Evolutionary conservation across 352 stramenopile genomes (phyloP).

Genomic region (Pythium dissimile): DNA sequence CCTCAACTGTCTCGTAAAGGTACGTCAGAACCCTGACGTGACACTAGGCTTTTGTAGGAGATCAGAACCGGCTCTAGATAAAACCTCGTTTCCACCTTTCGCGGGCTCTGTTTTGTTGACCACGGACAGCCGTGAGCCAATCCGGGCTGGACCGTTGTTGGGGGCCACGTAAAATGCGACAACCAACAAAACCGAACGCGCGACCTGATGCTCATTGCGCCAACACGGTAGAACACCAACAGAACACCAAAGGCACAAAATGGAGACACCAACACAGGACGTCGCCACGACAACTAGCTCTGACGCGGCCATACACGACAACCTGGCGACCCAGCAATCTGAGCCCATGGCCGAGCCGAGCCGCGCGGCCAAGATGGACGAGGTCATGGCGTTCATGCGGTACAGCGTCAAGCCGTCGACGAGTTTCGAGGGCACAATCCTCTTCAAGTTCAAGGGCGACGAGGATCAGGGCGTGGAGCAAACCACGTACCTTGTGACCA

Average conservation of each 20-base stretch:
- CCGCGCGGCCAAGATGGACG: slow-evolving; percentile 75
- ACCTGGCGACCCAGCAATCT: background rate
- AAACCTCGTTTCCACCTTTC: slow-evolving; percentile 13
- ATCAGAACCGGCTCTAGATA: slow-evolving; percentile 14
- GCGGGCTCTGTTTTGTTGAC: slow-evolving; percentile 15
- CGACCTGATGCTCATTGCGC: slow-evolving; percentile 13
- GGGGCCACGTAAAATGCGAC: background rate
- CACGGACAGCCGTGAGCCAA: background rate
- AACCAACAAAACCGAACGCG: background rate
- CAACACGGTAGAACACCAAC: slow-evolving; percentile 13
- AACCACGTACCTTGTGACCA: slow-evolving; percentile 68
- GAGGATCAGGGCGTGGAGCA: slow-evolving; percentile 30
- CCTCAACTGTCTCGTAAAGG: slow-evolving; percentile 8
- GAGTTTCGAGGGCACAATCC: slow-evolving; percentile 72
- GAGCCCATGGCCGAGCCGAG: background rate
- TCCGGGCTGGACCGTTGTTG: slow-evolving; percentile 8
- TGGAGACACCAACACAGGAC: slow-evolving; percentile 4
- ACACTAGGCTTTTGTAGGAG: too few relatives aligned
- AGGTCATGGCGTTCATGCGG: slow-evolving; percentile 85
- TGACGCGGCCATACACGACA: slow-evolving; percentile 1
- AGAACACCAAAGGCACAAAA: background rate
- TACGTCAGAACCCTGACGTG: slow-evolving; percentile 22
- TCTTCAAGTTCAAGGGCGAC: slow-evolving; percentile 78
- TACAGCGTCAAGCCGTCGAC: slow-evolving; percentile 78
- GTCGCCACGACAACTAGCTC: slow-evolving; percentile 5